phyloP scores from a whole-genome alignment of 768 basidiomycete genomes.

The Tylopilus vinaceipallidus region DNA sequence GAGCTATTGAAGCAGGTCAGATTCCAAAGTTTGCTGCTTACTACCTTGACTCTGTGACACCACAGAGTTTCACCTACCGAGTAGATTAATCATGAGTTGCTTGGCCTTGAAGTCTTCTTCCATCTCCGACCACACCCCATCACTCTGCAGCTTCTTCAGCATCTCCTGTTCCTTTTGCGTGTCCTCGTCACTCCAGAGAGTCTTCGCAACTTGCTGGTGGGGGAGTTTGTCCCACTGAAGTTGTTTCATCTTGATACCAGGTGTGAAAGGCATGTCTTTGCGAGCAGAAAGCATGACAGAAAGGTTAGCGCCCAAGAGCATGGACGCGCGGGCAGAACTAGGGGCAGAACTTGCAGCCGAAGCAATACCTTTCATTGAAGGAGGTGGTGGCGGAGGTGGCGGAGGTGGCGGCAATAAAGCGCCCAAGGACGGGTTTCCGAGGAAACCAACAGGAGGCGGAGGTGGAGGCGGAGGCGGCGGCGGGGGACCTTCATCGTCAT shows the following conservation, averaged over 20 bases:
- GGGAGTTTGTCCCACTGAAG: conserved; percentile 99
- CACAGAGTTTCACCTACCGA: conserved; percentile 56
- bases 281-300: conserved; percentile 58
- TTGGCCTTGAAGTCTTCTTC: conserved; percentile 98
- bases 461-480: conserved; percentile 34
- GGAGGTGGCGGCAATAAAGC: conserved; percentile 29
- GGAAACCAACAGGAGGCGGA: conserved; percentile 36
- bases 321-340: conserved; percentile 56
- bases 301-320: conserved; percentile 57
- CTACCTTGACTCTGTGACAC: no score
- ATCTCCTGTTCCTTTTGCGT: conserved; percentile 71
- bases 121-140: conserved; percentile 94
- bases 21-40: no score
- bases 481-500: conserved; percentile 25
- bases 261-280: conserved; percentile 83
- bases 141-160: conserved; percentile 73
- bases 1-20: conserved; percentile 44
- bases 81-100: conserved; percentile 85
- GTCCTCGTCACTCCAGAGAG: conserved; percentile 78
- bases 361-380: conserved; percentile 25
- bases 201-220: conserved; percentile 80
- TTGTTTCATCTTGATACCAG: conserved; percentile 94
- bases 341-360: conserved; percentile 40
- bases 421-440: conserved; percentile 27
- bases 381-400: conserved; percentile 38